Percentiles rank a stretch among this genome's conserved stretches.
Conservation (phyloP, 495 filamentous ascomycete genomes). For the Neurospora tetraspora region DNA sequence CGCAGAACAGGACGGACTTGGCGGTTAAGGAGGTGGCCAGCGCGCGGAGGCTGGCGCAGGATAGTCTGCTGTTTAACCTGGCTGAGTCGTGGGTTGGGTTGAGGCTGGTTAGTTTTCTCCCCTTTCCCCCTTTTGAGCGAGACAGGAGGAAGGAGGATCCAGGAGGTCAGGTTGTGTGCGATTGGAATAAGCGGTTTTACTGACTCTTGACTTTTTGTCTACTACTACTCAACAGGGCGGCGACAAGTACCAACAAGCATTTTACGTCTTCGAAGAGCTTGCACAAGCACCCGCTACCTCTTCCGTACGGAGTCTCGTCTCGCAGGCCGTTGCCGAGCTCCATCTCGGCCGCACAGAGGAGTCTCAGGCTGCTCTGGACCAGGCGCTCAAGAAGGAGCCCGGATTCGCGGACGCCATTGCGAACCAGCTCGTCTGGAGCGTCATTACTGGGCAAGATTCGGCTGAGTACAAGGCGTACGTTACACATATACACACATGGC, state of each 20-base stretch:
- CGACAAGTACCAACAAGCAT: slow-evolving; percentile 92
- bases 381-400: slow-evolving; percentile 67
- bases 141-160: too few species aligned
- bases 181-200: background rate
- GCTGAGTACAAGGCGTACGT: slow-evolving; percentile 51
- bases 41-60: slow-evolving; percentile 93
- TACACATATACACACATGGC: background rate
- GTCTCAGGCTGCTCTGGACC: slow-evolving; percentile 73
- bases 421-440: slow-evolving; percentile 68
- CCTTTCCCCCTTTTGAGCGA: background rate
- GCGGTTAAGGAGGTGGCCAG: slow-evolving; percentile 80
- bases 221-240: slow-evolving; percentile 54
- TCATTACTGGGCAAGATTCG: slow-evolving; percentile 60
- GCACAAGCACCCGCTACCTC: slow-evolving; percentile 71
- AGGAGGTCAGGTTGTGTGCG: background rate
- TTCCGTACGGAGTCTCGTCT: slow-evolving; percentile 58
- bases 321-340: slow-evolving; percentile 84
- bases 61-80: slow-evolving; percentile 85
- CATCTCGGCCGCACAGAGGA: slow-evolving; percentile 85
- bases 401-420: slow-evolving; percentile 63
- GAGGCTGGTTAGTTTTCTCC: slow-evolving; percentile 54
- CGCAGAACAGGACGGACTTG: slow-evolving; percentile 82
- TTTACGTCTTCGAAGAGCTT: slow-evolving; percentile 97
- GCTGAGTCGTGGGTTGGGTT: slow-evolving; percentile 93
- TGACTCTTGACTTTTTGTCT: background rate